Percentiles rank a stretch among this genome's conserved stretches.
phyloP scores from a whole-genome alignment of 2,329 filamentous ascomycete genomes.

The Sclerotinia subarctica region DNA sequence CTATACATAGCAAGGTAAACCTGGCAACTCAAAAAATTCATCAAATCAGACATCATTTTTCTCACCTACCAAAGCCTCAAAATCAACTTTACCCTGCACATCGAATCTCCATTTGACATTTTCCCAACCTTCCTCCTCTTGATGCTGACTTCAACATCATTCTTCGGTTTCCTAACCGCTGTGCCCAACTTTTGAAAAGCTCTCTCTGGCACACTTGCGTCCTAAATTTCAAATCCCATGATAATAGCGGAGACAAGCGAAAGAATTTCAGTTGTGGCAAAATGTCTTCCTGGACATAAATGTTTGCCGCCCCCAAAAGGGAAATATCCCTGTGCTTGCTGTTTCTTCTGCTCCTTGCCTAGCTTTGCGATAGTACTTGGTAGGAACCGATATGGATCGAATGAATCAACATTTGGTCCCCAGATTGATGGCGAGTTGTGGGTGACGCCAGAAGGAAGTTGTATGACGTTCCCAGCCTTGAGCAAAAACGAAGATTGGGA shows the following conservation, averaged over 20 bases:
- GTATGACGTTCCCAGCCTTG: slow-evolving; percentile 43
- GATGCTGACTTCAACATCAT: slow-evolving; percentile 28
- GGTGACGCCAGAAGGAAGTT: slow-evolving; percentile 45
- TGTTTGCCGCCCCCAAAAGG: slow-evolving; percentile 44
- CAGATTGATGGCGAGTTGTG: slow-evolving; percentile 44
- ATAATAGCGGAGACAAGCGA: slow-evolving; percentile 39
- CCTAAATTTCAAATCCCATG: slow-evolving; percentile 34
- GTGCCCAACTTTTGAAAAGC: slow-evolving; percentile 30
- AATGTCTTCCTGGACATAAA: slow-evolving; percentile 42
- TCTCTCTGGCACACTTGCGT: slow-evolving; percentile 24
- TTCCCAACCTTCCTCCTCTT: slow-evolving; percentile 30
- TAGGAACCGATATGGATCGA: slow-evolving; percentile 45
- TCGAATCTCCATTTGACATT: slow-evolving; percentile 33
- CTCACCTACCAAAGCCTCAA: slow-evolving; percentile 22
- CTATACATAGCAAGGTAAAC: not conserved
- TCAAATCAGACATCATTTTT: not conserved
- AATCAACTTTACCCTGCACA: slow-evolving; percentile 21
- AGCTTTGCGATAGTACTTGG: slow-evolving; percentile 25
- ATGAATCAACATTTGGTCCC: slow-evolving; percentile 43
- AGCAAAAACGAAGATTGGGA: slow-evolving; percentile 42
- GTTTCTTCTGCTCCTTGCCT: slow-evolving; percentile 24
- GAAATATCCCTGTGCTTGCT: slow-evolving; percentile 37
- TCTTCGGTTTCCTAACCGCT: slow-evolving; percentile 32
- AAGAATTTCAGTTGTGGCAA: slow-evolving; percentile 43
- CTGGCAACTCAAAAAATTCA: not conserved